A percentile compares a stretch with the other conserved stretches of the same genome.
These are phyloP conservation scores for Paspalum notatum DNA, from an alignment of 176 grass and related monocot species.

Conservation along the genomic window DNA sequence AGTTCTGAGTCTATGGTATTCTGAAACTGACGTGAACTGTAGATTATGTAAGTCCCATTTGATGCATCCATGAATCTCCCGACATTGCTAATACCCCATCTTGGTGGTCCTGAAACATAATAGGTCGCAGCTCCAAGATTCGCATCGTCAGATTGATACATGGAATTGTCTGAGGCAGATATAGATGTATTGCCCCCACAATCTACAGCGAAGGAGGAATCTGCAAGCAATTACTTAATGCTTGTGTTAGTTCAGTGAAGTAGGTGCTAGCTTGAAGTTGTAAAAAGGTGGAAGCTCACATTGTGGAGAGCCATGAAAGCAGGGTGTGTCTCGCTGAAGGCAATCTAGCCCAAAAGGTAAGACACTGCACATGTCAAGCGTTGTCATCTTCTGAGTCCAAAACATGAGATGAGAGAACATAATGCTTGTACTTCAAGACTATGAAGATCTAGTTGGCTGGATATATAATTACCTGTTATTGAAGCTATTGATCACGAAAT, in stretches of 20 bases:
- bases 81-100: constrained; percentile 70
- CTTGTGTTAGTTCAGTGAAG: not conserved
- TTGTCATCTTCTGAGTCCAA: not conserved
- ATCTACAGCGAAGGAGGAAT: constrained; percentile 56
- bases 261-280: not conserved
- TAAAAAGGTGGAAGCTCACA: constrained; percentile 40
- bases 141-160: constrained; percentile 52
- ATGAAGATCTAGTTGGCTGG: not conserved
- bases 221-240: constrained; percentile 36
- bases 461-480: constrained; percentile 52
- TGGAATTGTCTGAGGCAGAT: constrained; percentile 48
- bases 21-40: not conserved
- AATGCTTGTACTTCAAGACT: not conserved
- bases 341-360: constrained; percentile 56
- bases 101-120: constrained; percentile 42
- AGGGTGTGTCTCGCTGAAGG: constrained; percentile 59
- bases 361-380: constrained; percentile 28
- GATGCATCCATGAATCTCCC: constrained; percentile 50
- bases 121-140: constrained; percentile 54
- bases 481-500: constrained; percentile 57
- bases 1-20: no score
- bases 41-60: constrained; percentile 46
- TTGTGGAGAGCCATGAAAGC: constrained; percentile 53
- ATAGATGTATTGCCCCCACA: constrained; percentile 52
- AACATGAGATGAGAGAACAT: not conserved